These are phyloP conservation scores for Aurantiochytrium sp. DNA, from an alignment of 108 stramenopile species.

Conservation along the genomic window DNA sequence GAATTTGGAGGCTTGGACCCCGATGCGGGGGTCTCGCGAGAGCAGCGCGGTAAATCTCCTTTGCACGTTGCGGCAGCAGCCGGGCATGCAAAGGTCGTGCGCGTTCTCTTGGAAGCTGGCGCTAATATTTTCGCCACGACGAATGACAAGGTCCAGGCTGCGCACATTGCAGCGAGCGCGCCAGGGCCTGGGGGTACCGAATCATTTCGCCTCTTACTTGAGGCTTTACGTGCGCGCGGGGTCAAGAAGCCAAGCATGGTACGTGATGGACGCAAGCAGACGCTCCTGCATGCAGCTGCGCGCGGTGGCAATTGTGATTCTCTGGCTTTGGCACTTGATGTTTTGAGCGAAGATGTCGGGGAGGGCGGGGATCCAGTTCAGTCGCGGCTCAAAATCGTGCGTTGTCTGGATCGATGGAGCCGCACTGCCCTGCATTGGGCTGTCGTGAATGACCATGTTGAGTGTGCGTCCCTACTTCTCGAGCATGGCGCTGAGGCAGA, in stretches of 20 bases:
- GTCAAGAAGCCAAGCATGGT: background rate
- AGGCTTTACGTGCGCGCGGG: background rate
- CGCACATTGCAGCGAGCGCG: background rate
- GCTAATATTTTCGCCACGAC: background rate
- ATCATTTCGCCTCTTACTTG: background rate
- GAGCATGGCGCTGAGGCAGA: background rate
- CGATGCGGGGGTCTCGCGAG: background rate
- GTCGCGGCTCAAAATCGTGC: background rate
- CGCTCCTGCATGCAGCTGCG: background rate
- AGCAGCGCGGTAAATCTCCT: background rate
- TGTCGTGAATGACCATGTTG: background rate
- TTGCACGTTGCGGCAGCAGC: background rate
- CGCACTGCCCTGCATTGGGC: constrained; percentile 1
- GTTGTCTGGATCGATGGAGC: background rate
- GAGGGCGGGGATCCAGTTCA: background rate
- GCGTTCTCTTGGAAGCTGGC: background rate
- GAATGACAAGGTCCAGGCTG: background rate
- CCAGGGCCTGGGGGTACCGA: background rate
- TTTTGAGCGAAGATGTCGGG: background rate
- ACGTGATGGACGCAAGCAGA: background rate
- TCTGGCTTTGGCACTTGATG: background rate
- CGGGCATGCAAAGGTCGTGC: background rate
- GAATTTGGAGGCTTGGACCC: background rate
- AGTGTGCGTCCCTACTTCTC: background rate
- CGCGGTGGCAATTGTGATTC: background rate